Conservation (phyloP, 345 rosid species). For the Geranium rotundifolium region DNA sequence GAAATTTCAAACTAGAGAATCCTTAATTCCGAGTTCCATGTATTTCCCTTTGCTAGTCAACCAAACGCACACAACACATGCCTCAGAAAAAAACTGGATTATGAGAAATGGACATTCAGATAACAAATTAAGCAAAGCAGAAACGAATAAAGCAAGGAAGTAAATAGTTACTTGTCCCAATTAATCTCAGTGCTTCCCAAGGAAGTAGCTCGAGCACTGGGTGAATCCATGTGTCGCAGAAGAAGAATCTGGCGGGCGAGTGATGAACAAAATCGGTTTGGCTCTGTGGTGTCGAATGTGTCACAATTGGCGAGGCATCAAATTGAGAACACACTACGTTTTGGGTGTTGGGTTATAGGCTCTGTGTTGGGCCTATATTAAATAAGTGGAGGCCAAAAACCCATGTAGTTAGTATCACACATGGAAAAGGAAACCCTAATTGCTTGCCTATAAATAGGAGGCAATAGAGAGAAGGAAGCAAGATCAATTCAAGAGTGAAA, state of each 20-base stretch:
- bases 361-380: too few species aligned
- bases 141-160: neutral
- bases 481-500: too few species aligned
- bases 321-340: neutral
- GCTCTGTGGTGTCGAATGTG: too few species aligned
- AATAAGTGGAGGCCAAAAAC: too few species aligned
- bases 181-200: slow-evolving; percentile 82
- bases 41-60: neutral
- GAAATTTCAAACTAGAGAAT: neutral
- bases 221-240: slow-evolving; percentile 8
- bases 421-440: too few species aligned
- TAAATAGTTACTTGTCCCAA: slow-evolving; percentile 77
- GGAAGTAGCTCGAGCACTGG: slow-evolving; percentile 48
- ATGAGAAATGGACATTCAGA: neutral
- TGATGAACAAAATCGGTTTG: neutral
- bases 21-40: neutral
- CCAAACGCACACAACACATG: neutral
- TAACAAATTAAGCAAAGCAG: neutral
- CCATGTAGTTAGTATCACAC: too few species aligned
- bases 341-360: too few species aligned
- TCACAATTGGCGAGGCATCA: neutral
- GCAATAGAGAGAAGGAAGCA: too few species aligned
- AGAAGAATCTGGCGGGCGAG: neutral
- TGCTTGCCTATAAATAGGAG: too few species aligned
- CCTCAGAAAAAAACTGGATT: neutral